Conservation (phyloP, 345 rosid genomes). For the Eucalyptus leucophloia region DNA sequence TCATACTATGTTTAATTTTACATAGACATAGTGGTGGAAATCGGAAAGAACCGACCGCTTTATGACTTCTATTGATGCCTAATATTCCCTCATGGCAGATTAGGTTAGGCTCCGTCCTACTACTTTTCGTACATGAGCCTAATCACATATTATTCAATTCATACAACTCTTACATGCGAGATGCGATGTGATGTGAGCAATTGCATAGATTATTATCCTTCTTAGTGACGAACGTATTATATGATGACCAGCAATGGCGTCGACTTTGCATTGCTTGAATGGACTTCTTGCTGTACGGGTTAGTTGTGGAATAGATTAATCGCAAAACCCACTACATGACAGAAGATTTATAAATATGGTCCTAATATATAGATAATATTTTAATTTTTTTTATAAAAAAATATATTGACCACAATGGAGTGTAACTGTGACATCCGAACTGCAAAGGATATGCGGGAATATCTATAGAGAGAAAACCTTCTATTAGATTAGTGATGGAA, state of each 20-base stretch:
- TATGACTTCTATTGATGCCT: neutral
- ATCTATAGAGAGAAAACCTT: neutral
- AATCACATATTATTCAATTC: neutral
- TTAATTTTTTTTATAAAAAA: neutral
- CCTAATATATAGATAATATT: neutral
- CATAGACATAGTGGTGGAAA: neutral
- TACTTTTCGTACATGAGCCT: neutral
- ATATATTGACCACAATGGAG: too few relatives aligned
- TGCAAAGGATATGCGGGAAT: neutral
- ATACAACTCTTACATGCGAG: neutral
- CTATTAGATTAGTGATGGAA: neutral
- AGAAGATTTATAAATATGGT: neutral
- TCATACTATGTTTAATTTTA: neutral
- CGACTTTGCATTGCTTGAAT: neutral
- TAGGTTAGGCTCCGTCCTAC: neutral
- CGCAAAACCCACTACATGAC: too few relatives aligned
- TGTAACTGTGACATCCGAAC: neutral
- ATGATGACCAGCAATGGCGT: neutral
- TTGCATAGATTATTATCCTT: neutral
- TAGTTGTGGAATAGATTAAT: neutral
- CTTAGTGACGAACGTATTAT: neutral
- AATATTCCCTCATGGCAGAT: neutral
- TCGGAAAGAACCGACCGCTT: neutral
- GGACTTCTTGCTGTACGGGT: neutral
- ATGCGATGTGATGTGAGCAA: neutral